These are phyloP conservation scores for Alternaria sp. DNA, from an alignment of 2,329 filamentous ascomycete species.

Conservation along the genomic window DNA sequence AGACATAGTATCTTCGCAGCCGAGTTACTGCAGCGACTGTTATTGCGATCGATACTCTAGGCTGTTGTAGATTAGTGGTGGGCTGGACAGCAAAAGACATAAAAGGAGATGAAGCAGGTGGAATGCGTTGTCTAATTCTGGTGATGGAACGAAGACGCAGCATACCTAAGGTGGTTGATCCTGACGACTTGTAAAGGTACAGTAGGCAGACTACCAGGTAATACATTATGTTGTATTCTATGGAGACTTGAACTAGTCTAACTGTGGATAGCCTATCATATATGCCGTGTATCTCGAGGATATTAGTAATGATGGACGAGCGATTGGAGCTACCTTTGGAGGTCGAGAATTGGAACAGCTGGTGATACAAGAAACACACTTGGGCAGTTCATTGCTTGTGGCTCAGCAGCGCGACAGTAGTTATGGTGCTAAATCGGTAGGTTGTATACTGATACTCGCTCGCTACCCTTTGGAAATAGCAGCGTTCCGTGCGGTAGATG, in stretches of 20 bases:
- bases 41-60: background rate
- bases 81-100: background rate
- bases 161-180: background rate
- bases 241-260: no score
- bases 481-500: background rate
- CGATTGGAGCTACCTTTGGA: background rate
- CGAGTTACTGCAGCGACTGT: background rate
- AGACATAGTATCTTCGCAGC: background rate
- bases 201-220: no score
- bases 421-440: no score
- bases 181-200: no score
- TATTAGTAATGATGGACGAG: background rate
- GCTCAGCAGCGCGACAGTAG: no score
- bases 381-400: no score
- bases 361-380: background rate
- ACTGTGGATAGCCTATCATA: no score
- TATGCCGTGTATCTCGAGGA: rapidly evolving
- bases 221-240: no score
- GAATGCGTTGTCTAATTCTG: background rate
- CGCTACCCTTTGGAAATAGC: background rate
- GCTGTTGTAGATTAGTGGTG: background rate
- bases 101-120: background rate
- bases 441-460: background rate
- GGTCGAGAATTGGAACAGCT: background rate
- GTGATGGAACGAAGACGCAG: background rate